Evolutionary conservation across 345 rosid species (phyloP), one percentile per base, ranked within the genome.

Genomic region (Salix dunnii): DNA sequence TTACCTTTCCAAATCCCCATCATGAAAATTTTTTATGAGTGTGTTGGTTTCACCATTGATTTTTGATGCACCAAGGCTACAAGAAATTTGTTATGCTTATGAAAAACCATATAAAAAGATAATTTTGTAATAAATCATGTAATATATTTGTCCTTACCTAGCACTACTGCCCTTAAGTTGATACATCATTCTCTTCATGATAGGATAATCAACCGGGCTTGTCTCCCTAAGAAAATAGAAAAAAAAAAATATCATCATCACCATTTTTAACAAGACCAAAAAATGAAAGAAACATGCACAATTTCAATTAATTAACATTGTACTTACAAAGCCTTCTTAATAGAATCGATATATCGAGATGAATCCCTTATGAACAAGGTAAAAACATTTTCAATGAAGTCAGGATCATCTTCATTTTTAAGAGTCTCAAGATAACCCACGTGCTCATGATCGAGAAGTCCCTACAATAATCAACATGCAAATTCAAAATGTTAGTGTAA

Each of bases 111-210:
- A 31, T 31, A 31, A 31, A 31, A 60, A 10, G 8, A 11, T 20
- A n/a, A 4, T 25, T 6, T 60, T 2, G 9, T 21, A 60, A 60
- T 7, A 9, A 7, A n/a, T 60, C 18, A 0, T 9, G 0, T 1
- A 2, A 61, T 9, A 11, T 23, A 31, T 31, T 31, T 31, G 3
- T 31, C 14, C 5, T 13, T 67, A 67, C 70, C 70, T 67, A 1
- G 42, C 70, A 9, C 70, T 67, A 35, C 70, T 67, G 17, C 70
- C 70, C 70, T 67, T 67, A 21, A 67, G 48, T 17, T 28, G 28
- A 36, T 67, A 67, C 10, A 67, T 38, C 43, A 36, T 67, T 12
- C 38, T 67, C 18, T 67, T 28, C 8, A 67, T 10, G 25, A 33
- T 7, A 21, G 14, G 2, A 36, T 17, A 33, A 36, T 67, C 38